Percentiles rank a stretch among this genome's conserved stretches.
These are phyloP conservation scores for Rhynchospora tenuis DNA, from an alignment of 176 grass and related monocot genomes.

Conservation along the genomic window DNA sequence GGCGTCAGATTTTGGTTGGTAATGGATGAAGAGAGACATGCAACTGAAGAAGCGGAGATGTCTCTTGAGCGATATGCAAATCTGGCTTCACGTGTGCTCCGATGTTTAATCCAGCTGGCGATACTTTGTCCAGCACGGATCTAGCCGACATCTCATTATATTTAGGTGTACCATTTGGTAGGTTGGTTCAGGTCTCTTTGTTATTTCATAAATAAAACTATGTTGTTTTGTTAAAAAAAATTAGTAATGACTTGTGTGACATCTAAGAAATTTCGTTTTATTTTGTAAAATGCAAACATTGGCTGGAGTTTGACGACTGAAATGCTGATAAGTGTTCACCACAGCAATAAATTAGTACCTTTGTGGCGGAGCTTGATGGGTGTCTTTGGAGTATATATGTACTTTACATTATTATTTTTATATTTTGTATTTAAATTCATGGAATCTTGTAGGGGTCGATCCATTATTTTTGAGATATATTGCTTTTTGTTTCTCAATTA, in stretches of 20 bases:
- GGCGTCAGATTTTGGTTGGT: not conserved
- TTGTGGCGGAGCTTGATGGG: no score
- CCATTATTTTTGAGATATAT: no score
- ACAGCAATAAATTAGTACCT: not conserved
- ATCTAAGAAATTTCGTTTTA: not conserved
- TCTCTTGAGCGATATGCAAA: conserved; percentile 14
- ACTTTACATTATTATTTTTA: no score
- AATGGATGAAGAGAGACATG: not conserved
- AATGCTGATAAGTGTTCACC: not conserved
- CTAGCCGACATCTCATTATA: conserved; percentile 5
- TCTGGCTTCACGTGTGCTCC: conserved; percentile 27
- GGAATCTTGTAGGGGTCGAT: no score
- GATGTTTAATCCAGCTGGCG: conserved; percentile 16
- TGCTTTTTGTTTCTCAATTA: no score
- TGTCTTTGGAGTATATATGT: no score
- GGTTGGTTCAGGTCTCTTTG: not conserved
- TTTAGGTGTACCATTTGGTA: conserved; percentile 15
- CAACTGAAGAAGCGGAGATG: not conserved
- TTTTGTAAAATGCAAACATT: not conserved
- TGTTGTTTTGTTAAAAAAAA: not conserved
- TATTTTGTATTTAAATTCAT: no score
- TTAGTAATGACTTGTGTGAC: not conserved
- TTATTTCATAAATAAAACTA: not conserved
- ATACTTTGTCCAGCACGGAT: conserved; percentile 6
- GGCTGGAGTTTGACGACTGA: not conserved